Conservation (phyloP, 257 asterid species). For the Solanum bukasovii region DNA sequence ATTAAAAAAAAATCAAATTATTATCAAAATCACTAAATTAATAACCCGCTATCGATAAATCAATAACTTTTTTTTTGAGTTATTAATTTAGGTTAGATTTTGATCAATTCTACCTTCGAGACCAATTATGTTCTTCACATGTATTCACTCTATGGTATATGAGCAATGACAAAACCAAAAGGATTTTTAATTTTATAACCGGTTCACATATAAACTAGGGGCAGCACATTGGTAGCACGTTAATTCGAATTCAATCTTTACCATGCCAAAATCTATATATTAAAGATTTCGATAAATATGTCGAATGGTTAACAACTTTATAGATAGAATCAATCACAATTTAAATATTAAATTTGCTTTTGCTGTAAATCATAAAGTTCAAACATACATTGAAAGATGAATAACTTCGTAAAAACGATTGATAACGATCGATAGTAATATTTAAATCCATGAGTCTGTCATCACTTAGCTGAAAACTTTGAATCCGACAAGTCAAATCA, state of each 20-base stretch:
- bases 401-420: too few species aligned
- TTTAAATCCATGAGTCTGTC: background rate
- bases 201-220: background rate
- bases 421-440: accelerated
- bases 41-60: too few species aligned
- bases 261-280: background rate
- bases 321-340: too few species aligned
- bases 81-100: too few species aligned
- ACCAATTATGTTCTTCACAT: too few species aligned
- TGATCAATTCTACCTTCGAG: too few species aligned
- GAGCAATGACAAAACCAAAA: background rate
- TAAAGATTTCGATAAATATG: background rate
- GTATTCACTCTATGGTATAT: background rate
- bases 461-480: background rate
- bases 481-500: background rate
- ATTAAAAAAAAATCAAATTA: too few species aligned
- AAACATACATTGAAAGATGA: accelerated
- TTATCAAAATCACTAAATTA: too few species aligned
- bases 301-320: accelerated
- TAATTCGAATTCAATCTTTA: background rate
- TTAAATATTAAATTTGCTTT: too few species aligned
- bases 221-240: background rate
- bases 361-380: accelerated
- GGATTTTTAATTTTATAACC: background rate
- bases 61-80: too few species aligned